phyloP scores from a whole-genome alignment of 352 stramenopile genomes.

The Paralagenidium karlingii region DNA sequence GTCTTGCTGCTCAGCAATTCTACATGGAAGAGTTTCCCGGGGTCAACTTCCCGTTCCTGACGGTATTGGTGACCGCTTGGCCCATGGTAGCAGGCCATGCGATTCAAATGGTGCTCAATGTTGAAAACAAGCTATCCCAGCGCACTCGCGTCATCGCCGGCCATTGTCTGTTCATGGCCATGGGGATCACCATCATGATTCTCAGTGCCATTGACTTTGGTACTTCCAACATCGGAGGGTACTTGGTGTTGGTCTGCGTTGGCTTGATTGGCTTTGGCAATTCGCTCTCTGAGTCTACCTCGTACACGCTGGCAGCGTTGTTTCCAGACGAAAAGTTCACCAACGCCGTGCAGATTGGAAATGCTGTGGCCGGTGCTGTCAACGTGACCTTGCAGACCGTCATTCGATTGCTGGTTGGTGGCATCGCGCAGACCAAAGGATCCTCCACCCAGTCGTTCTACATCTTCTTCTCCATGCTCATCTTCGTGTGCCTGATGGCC shows the following conservation, averaged over 20 bases:
- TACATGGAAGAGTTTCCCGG: slow-evolving; percentile 34
- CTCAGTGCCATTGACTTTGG: slow-evolving; percentile 36
- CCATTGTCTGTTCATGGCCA: slow-evolving; percentile 40
- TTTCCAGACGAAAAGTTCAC: slow-evolving; percentile 58
- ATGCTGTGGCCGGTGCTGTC: slow-evolving; percentile 27
- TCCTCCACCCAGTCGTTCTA: slow-evolving; percentile 30
- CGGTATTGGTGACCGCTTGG: slow-evolving; percentile 40
- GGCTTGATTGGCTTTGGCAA: slow-evolving; percentile 32
- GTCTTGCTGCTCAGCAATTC: slow-evolving; percentile 51
- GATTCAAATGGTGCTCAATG: slow-evolving; percentile 33
- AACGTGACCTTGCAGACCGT: slow-evolving; percentile 47
- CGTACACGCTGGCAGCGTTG: slow-evolving; percentile 42
- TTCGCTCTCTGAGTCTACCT: slow-evolving; percentile 38
- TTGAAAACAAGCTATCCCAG: slow-evolving; percentile 41
- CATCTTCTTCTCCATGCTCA: slow-evolving; percentile 42
- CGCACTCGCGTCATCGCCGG: slow-evolving; percentile 25
- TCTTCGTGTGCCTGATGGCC: slow-evolving; percentile 29
- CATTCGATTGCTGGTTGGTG: slow-evolving; percentile 31
- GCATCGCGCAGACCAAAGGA: slow-evolving; percentile 19
- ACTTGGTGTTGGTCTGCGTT: slow-evolving; percentile 44
- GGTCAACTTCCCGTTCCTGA: slow-evolving; percentile 57
- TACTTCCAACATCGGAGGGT: slow-evolving; percentile 26
- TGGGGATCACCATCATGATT: slow-evolving; percentile 45
- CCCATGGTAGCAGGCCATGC: slow-evolving; percentile 37
- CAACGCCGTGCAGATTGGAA: slow-evolving; percentile 53